Evolutionary conservation across 2,329 filamentous ascomycete species (phyloP).

Genomic region (Hypoxylon sp.): DNA sequence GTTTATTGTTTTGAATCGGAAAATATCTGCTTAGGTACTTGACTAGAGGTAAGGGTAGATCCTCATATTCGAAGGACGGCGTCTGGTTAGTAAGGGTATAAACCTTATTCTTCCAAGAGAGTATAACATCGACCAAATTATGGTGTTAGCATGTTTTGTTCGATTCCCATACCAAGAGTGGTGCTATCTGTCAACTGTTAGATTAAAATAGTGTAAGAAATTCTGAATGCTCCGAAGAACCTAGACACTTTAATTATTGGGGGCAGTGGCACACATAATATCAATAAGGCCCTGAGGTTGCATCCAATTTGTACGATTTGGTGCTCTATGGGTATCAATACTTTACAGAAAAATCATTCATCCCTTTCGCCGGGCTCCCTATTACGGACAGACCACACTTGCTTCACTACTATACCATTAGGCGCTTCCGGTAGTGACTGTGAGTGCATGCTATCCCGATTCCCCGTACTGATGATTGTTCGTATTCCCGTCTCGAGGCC

Average conservation of each 20-base stretch:
- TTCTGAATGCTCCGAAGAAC: neutral
- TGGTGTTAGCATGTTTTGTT: neutral
- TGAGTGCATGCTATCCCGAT: slow-evolving; percentile 41
- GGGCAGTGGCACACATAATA: neutral
- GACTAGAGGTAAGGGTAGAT: neutral
- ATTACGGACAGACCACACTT: slow-evolving; percentile 45
- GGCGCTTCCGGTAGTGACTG: slow-evolving; percentile 25
- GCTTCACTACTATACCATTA: slow-evolving; percentile 46
- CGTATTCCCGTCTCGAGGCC: slow-evolving; percentile 44
- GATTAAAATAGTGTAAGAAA: no score
- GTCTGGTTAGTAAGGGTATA: no score
- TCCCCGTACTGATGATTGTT: slow-evolving; percentile 45
- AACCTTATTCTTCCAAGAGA: no score
- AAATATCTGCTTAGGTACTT: neutral
- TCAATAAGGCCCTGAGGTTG: neutral
- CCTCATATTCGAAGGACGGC: no score
- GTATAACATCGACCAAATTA: no score
- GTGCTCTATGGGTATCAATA: slow-evolving; percentile 14
- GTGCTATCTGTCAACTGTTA: neutral
- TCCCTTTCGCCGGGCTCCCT: slow-evolving; percentile 35
- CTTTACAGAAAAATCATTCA: slow-evolving; percentile 2
- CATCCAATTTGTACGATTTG: neutral
- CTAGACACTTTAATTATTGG: neutral
- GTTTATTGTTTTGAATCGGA: neutral
- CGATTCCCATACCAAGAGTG: neutral